Evolutionary conservation across 1,284 basidiomycete species (phyloP), one percentile per base, ranked within the genome.

Genomic region (Papiliotrema fonsecae): DNA sequence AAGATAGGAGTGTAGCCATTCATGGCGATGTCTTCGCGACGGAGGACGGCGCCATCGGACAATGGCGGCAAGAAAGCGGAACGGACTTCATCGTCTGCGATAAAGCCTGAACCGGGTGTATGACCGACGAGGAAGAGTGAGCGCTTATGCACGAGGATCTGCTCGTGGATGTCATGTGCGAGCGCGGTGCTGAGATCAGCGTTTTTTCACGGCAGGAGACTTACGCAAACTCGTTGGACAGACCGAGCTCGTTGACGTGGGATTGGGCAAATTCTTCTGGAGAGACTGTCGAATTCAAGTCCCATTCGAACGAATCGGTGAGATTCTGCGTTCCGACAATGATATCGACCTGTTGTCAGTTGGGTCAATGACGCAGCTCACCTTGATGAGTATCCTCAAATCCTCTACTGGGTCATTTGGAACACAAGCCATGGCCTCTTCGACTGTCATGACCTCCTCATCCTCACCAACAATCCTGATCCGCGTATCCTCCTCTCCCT

Each of bases 231-330:
- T 99, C 94, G 34, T 92, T 90, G 28, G 81, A 80, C 18, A 98
- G 76, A 1, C 96, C 96, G 16, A 99, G 77, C 62, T 99, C 96
- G 22, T 81, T 81, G 2, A 85, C 79, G 70, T 96, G 97, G 0
- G 85, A 78, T 57, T 87, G 86, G 7, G 94, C 91, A 72, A 98
- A 98, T 45, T 86, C 83, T 72, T 99, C 96, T 0, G 94, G 91
- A 1, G 87, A 86, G 1, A 87, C 84, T 42, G 79, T 77, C 30
- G 80, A 77, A 62, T 86, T 85, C 39, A 97, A 76, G 72, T 98
- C 94, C 96, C 96, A 99, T 70, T 99, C 96, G 67, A 99, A 96
- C 65, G 93, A 88, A 74, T 99, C 96, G 47, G 92, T 86, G 25
- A 99, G 80, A 70, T 96, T 93, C 76, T 93, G 84, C 18, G 85